These are phyloP conservation scores for Ceratocystis cacaofunesta DNA, from an alignment of 2,329 filamentous ascomycete genomes.

Conservation along the genomic window DNA sequence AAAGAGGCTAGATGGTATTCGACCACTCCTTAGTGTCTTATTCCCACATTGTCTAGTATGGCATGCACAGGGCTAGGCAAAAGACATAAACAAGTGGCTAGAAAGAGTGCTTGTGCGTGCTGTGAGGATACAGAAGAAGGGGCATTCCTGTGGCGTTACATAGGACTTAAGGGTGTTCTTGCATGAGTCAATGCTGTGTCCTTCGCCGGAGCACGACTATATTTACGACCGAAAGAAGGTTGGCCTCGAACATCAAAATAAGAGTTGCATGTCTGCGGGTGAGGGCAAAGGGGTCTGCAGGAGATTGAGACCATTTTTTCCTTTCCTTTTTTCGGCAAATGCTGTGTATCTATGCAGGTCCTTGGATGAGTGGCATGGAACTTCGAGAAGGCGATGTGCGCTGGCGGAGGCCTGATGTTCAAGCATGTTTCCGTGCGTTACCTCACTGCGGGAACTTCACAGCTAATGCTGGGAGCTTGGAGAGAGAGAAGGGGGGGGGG, in stretches of 20 bases:
- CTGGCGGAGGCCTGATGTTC: background rate
- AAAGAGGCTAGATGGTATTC: background rate
- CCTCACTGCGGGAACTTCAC: too few species aligned
- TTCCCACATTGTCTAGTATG: background rate
- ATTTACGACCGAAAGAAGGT: background rate
- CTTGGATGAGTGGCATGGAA: background rate
- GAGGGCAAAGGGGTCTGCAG: background rate
- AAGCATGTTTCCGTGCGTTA: too few species aligned
- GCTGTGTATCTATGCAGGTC: background rate
- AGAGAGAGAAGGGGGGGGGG: background rate
- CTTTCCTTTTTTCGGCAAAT: background rate
- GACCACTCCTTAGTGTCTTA: background rate
- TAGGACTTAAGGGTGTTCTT: background rate
- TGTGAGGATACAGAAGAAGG: background rate
- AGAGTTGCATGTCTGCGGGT: background rate
- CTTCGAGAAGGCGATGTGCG: background rate
- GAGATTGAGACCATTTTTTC: background rate
- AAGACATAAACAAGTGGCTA: background rate
- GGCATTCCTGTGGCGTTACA: background rate
- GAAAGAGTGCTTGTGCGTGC: background rate
- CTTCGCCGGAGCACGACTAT: background rate
- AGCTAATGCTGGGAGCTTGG: background rate
- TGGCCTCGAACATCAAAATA: background rate
- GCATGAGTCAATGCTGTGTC: background rate
- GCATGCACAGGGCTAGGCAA: background rate